Evolutionary conservation across 805 yeast genomes (phyloP), one percentile per base, ranked within the genome.

Genomic region (Candida nonsorbophila): DNA sequence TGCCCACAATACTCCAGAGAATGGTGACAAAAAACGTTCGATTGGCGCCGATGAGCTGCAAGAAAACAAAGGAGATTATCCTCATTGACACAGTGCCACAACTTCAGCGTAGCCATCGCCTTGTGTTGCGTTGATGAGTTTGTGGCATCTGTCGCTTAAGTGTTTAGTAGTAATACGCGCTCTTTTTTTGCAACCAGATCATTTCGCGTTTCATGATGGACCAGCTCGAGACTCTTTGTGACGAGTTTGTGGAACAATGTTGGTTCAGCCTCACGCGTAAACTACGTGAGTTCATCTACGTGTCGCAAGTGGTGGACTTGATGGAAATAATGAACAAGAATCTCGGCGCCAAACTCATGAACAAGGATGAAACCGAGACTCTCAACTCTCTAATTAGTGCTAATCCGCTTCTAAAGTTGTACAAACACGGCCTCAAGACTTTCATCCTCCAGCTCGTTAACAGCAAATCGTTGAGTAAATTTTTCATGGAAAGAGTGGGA

Each of bases 401-500:
- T 9, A 44, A 37, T 22, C 49, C 50, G 14, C 28, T 39, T 14
- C 26, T 45, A 25, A 47, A 37, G 25, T 36, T 58, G 10, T 42
- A 40, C 26, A 47, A 42, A 28, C 21, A 28, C 3, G 56, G 55
- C 18, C 38, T 55, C 12, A 30, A 40, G 16, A 35, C 38, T 24
- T 55, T 58, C 31, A 8, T 58, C 6, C 28, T 51, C 13, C 48
- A 42, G 16, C 32, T 56, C 18, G 53, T 49, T 4, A 41, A 44
- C 7, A 35, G 36, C 22, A 12, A 33, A 11, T 36, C 36, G 14
- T 42, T 56, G 22, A 44, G 43, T 12, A 36, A 24, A 17, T 47
- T 55, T 17, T 30, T 58, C 2, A 29, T 33, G 2, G 51, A 49
- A 5, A 34, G 62, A 28, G 39, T 37, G n/a, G 39, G 43, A n/a